Evolutionary conservation across 176 grass and related monocot genomes (phyloP).

Genomic region (Avena insularis): DNA sequence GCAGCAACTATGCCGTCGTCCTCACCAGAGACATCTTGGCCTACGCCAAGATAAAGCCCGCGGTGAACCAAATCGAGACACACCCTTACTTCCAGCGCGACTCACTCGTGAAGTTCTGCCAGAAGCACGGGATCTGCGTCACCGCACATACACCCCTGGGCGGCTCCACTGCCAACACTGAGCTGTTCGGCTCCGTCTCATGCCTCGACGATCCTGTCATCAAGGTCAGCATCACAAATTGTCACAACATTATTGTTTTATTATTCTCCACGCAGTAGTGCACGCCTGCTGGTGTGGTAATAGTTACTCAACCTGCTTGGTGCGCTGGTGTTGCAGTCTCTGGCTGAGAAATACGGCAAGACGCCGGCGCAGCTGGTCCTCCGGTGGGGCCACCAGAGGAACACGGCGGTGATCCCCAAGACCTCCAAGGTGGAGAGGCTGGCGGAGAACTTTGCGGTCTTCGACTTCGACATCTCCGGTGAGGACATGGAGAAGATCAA

Average conservation of each 20-base stretch:
- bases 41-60: constrained; percentile 89
- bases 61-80: constrained; percentile 88
- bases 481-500: too few species aligned
- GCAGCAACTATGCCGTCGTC: constrained; percentile 97
- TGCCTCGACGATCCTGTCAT: constrained; percentile 84
- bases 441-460: too few species aligned
- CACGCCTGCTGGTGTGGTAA: too few species aligned
- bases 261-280: too few species aligned
- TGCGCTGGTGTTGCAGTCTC: too few species aligned
- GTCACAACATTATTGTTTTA: neutral
- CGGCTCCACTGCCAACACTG: constrained; percentile 74
- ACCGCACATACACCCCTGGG: constrained; percentile 87
- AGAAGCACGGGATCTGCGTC: constrained; percentile 84
- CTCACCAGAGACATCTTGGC: constrained; percentile 84
- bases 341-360: too few species aligned
- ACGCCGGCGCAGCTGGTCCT: too few species aligned
- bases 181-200: constrained; percentile 81
- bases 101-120: constrained; percentile 94
- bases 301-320: too few species aligned
- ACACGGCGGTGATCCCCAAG: too few species aligned
- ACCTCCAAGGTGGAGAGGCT: too few species aligned
- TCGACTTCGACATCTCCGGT: too few species aligned
- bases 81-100: constrained; percentile 95
- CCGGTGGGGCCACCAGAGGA: too few species aligned
- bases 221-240: constrained; percentile 51